These are phyloP conservation scores for Lepidium didymum DNA, from an alignment of 345 rosid species.

Conservation along the genomic window DNA sequence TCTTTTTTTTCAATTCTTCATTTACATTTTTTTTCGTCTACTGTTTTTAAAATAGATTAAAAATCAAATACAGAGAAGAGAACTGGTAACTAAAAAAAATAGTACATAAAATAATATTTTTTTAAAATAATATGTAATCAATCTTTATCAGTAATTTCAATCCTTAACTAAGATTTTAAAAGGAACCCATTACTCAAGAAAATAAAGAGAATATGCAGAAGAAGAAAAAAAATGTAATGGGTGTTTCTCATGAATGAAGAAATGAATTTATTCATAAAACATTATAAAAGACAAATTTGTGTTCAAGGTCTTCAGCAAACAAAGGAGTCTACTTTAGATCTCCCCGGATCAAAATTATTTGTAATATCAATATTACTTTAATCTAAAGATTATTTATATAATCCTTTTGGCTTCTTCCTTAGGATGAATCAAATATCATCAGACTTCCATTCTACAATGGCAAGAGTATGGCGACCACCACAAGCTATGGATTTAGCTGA, in stretches of 20 bases:
- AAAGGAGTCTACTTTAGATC: neutral
- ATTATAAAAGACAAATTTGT: neutral
- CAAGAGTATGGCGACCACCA: constrained; percentile 93
- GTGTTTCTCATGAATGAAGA: constrained; percentile 45
- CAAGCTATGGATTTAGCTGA: constrained; percentile 69
- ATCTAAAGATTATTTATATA: neutral
- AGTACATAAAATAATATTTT: no score
- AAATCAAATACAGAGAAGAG: no score
- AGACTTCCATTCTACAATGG: constrained; percentile 64
- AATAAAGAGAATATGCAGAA: constrained; percentile 1
- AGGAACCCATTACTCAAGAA: neutral
- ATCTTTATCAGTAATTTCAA: no score
- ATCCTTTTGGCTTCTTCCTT: neutral
- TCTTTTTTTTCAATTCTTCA: no score
- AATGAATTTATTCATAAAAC: neutral
- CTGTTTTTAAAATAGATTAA: no score
- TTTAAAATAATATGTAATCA: no score
- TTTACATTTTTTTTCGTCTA: no score
- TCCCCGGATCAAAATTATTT: neutral
- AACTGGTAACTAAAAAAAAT: no score
- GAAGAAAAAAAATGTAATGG: constrained; percentile 31
- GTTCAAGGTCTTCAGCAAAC: neutral
- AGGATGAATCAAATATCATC: constrained; percentile 8
- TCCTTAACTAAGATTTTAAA: no score
- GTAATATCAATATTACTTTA: neutral